phyloP scores from a whole-genome alignment of 139 green algal genomes.

The Edaphochlamys debaryana region DNA sequence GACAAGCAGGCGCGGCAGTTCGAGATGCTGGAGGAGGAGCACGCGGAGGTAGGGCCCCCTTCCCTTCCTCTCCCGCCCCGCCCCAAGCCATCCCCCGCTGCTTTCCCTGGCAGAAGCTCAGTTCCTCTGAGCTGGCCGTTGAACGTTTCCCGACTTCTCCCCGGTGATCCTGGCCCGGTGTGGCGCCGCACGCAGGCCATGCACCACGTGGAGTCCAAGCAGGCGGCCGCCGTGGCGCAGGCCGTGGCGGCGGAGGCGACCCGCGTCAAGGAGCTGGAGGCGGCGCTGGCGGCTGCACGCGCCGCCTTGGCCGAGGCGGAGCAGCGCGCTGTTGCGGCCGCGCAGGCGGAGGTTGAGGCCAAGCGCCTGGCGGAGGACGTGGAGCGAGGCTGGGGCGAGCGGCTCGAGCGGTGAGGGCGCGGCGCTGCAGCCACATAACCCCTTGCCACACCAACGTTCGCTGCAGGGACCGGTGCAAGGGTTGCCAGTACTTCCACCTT shows the following conservation, averaged over 20 bases:
- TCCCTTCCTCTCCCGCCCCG: too few relatives aligned
- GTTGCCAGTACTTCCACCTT: too few relatives aligned
- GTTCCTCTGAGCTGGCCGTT: too few relatives aligned
- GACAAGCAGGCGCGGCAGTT: constrained; percentile 30
- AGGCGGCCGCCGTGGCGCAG: background rate
- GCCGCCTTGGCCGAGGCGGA: background rate
- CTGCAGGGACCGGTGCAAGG: too few relatives aligned
- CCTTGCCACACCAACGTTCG: too few relatives aligned
- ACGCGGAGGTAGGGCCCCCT: background rate
- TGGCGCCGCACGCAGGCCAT: constrained; percentile 27
- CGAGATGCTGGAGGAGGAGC: constrained; percentile 21
- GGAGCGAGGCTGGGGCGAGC: constrained; percentile 28
- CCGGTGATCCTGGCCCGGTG: too few relatives aligned
- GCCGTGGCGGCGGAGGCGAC: background rate
- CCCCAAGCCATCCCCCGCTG: too few relatives aligned
- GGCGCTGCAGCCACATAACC: too few relatives aligned
- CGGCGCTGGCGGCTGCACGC: constrained; percentile 25
- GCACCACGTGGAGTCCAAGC: background rate
- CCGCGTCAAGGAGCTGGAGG: background rate
- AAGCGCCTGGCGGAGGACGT: constrained; percentile 10
- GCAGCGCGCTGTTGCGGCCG: constrained; percentile 11
- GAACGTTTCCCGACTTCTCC: too few relatives aligned
- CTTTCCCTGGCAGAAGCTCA: too few relatives aligned
- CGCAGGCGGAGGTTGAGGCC: constrained; percentile 1
- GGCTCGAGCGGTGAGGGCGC: constrained; percentile 26